These are phyloP conservation scores for Coriolopsis trogii DNA, from an alignment of 1,284 basidiomycete genomes.

Conservation along the genomic window DNA sequence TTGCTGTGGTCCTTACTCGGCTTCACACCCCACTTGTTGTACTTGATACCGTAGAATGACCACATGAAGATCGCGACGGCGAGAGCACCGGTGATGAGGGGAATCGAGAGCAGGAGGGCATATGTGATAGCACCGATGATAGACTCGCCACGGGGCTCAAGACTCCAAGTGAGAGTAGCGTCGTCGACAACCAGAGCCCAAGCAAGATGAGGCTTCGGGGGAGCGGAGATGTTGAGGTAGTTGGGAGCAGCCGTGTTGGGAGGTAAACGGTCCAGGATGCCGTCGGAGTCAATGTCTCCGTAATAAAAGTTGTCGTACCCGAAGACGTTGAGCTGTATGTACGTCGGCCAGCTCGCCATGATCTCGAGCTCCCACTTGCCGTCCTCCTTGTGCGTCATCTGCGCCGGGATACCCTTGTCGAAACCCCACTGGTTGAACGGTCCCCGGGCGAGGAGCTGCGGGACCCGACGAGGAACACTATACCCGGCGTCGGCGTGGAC, in stretches of 20 bases:
- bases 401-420: constrained; percentile 74
- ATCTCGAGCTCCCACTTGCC: constrained; percentile 80
- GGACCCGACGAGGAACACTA: constrained; percentile 69
- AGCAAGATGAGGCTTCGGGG: constrained; percentile 78
- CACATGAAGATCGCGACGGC: constrained; percentile 90
- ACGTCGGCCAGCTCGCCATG: constrained; percentile 87
- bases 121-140: constrained; percentile 84
- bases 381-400: constrained; percentile 65
- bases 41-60: constrained; percentile 93
- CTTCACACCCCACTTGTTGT: constrained; percentile 89
- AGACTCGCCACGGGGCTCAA: constrained; percentile 81
- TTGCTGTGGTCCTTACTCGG: constrained; percentile 63
- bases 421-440: constrained; percentile 91
- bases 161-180: constrained; percentile 71
- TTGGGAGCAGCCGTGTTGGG: constrained; percentile 86
- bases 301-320: constrained; percentile 90
- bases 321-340: constrained; percentile 87
- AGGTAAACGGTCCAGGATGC: constrained; percentile 85
- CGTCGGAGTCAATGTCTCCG: constrained; percentile 86
- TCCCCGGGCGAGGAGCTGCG: constrained; percentile 85
- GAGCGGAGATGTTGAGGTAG: constrained; percentile 88
- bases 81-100: constrained; percentile 80
- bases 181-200: constrained; percentile 87
- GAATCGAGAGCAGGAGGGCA: constrained; percentile 78
- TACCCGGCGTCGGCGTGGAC: constrained; percentile 80